Base-by-base conservation (phyloP, 2,329 filamentous ascomycete genomes). In the Claviceps sp. region DNA sequence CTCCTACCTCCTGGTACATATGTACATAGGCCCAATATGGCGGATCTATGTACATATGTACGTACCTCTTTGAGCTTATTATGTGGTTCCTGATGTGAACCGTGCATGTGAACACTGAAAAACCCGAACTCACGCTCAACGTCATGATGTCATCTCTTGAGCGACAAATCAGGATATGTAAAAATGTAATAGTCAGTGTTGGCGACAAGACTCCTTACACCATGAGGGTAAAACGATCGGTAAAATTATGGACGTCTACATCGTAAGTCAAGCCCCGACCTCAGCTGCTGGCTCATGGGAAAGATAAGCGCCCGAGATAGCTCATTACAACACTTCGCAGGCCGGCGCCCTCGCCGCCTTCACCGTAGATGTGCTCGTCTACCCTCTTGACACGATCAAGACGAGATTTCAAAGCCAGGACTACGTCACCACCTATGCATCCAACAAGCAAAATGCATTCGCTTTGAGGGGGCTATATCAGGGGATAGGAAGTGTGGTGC, bases 371-470 rank as follows among this genome's bases (percentile, higher is more conserved):
- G 72, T 94, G 47, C 73, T 95, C 16, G 79, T 95, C 38, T 95
- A 93, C 61, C 90, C 89, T 0, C 74, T 95, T 16, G 90, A 95
- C 64, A 96, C 89, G 0, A 73, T 95, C 60, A 95, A 95, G 65
- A 95, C 89, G 7, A 79, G 89, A 9, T 77, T 88, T 47, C 89
- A 95, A 64, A 88, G 84, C 50, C 83, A 82, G 13, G 79, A 89
- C 60, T 93, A 89, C 68, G 71, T 79, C 39, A 76, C 76, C 48
- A 74, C 83, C 0, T 91, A 83, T 68, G 73, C 74, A 0, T 76
- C 78, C 1, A 66, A 79, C 36, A 78, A 75, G 45, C 72, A 72
- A 53, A 71, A 74, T 50, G 65, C 76, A 20, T 72, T 83, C 51
- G 59, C 66, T 11, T 82, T 88, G 57, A 75, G 80, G 13, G 89